phyloP scores from a whole-genome alignment of 495 filamentous ascomycete species.

The Trichodelitschia bisporula region DNA sequence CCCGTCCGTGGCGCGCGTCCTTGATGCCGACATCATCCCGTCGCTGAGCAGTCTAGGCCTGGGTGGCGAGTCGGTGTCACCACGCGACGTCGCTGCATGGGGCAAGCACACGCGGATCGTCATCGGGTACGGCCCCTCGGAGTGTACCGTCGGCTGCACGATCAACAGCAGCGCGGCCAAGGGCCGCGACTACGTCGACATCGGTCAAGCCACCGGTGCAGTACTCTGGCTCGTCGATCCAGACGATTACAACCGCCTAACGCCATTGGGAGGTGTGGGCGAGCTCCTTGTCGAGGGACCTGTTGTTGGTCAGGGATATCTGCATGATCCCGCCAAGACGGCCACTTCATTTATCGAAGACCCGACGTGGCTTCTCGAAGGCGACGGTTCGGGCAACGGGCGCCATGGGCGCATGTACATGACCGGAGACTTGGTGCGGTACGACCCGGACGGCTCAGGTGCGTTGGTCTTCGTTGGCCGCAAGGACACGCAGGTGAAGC shows the following conservation, averaged over 20 bases:
- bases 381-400: neutral
- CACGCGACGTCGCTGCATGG: conserved; percentile 19
- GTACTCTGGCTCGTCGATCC: conserved; percentile 25
- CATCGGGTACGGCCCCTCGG: conserved; percentile 26
- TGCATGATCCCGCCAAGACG: conserved; percentile 24
- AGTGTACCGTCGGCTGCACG: conserved; percentile 18
- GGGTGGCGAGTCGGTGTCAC: conserved; percentile 17
- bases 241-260: conserved; percentile 19
- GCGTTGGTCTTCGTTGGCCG: neutral
- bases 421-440: neutral
- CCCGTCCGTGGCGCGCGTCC: conserved; percentile 23
- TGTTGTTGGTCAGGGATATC: conserved; percentile 25
- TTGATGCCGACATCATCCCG: conserved; percentile 13
- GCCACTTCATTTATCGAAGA: conserved; percentile 2
- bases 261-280: conserved; percentile 26
- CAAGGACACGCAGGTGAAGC: neutral
- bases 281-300: conserved; percentile 31
- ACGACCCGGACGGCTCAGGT: neutral
- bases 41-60: conserved; percentile 19
- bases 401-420: neutral
- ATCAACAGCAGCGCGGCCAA: conserved; percentile 6
- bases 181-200: conserved; percentile 9
- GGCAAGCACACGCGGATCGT: conserved; percentile 17
- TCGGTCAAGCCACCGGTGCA: conserved; percentile 10
- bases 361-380: neutral